Conservation (phyloP, 768 basidiomycete genomes). For the Trametes elegans region DNA sequence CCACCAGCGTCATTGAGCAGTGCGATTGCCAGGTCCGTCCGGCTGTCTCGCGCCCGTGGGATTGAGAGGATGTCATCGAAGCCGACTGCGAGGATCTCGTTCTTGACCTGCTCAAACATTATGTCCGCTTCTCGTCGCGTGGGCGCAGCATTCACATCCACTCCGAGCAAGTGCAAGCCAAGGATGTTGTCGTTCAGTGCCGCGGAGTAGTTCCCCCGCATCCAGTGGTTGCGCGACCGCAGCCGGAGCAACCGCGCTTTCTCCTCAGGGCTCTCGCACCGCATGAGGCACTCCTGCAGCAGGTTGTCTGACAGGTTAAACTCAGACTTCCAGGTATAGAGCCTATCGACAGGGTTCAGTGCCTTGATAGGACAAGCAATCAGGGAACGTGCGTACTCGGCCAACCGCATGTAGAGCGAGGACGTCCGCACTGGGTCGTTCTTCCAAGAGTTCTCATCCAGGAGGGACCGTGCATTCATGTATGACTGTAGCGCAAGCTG, state of each 20-base stretch:
- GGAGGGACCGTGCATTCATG: constrained; percentile 53
- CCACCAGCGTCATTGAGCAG: constrained; percentile 68
- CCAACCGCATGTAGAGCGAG: constrained; percentile 52
- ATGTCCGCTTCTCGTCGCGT: constrained; percentile 52
- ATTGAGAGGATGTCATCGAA: constrained; percentile 66
- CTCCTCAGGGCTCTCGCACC: constrained; percentile 50
- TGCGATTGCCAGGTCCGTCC: constrained; percentile 60
- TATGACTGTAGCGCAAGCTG: constrained; percentile 66
- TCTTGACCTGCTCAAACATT: constrained; percentile 71
- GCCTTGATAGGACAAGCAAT: background rate
- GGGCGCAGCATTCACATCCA: constrained; percentile 56
- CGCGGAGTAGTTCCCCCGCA: constrained; percentile 52
- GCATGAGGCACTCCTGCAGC: constrained; percentile 52
- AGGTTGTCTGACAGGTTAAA: constrained; percentile 50
- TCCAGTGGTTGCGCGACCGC: constrained; percentile 63
- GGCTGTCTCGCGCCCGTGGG: constrained; percentile 57
- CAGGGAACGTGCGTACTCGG: constrained; percentile 47
- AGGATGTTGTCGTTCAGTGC: constrained; percentile 57
- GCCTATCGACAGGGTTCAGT: constrained; percentile 32
- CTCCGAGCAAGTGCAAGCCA: constrained; percentile 60
- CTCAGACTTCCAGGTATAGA: constrained; percentile 68
- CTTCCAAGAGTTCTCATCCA: constrained; percentile 54
- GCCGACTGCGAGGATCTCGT: constrained; percentile 66
- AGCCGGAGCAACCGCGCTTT: constrained; percentile 54
- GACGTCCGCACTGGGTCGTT: constrained; percentile 48